Percentiles rank a stretch among this genome's conserved stretches.
Conservation (phyloP, 148 eudicot species). For the Camellia sinensis region DNA sequence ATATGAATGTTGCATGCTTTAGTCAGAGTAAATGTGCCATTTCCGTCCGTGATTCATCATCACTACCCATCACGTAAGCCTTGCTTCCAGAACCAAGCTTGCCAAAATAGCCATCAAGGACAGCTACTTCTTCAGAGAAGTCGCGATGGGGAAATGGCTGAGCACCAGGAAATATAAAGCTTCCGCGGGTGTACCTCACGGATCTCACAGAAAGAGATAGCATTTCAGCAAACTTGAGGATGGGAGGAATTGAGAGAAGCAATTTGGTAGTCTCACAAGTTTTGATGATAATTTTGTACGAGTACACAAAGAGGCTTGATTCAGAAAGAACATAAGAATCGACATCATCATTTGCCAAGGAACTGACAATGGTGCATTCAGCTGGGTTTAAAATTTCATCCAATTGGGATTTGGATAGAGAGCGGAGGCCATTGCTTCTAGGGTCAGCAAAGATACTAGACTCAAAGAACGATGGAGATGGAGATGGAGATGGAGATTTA, state of each 20-base stretch:
- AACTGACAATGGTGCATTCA: conserved; percentile 67
- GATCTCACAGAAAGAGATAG: conserved; percentile 52
- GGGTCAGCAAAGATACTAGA: conserved; percentile 44
- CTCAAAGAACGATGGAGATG: conserved; percentile 42
- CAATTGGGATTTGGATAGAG: conserved; percentile 50
- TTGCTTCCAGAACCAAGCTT: conserved; percentile 49
- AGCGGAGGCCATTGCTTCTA: conserved; percentile 51
- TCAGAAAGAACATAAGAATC: conserved; percentile 75
- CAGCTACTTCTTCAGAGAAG: conserved; percentile 60
- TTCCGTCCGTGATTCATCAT: conserved; percentile 41
- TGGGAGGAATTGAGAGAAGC: conserved; percentile 59
- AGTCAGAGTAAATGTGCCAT: conserved; percentile 66
- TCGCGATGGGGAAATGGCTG: conserved; percentile 63
- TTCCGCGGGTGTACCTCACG: conserved; percentile 67
- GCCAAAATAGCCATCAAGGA: conserved; percentile 55
- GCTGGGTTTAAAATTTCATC: conserved; percentile 59
- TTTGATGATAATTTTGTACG: conserved; percentile 67
- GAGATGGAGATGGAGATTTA: conserved; percentile 90
- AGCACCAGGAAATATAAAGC: conserved; percentile 60
- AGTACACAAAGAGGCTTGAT: conserved; percentile 70
- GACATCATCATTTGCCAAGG: conserved; percentile 48
- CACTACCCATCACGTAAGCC: conserved; percentile 55
- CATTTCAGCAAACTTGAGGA: conserved; percentile 42
- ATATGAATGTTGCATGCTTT: too few relatives aligned
- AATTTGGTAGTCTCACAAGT: conserved; percentile 76